A percentile compares a stretch with the other conserved stretches of the same genome.
These are phyloP conservation scores for Jaltomata sinuosa DNA, from an alignment of 257 asterid species.

Conservation along the genomic window DNA sequence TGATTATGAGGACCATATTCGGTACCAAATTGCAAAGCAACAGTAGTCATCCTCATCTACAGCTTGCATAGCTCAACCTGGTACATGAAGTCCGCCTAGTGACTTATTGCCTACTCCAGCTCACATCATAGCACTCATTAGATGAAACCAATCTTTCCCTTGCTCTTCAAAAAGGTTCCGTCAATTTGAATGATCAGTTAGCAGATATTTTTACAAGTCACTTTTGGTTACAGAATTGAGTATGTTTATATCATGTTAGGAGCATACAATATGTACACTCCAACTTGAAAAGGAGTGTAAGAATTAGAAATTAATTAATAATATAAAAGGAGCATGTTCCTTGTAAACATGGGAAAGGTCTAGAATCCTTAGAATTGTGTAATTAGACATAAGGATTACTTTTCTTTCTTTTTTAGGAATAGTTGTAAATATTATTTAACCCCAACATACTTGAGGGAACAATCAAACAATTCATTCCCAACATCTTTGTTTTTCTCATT, in stretches of 20 bases:
- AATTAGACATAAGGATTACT: background rate
- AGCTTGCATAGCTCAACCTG: background rate
- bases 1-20: background rate
- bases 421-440: background rate
- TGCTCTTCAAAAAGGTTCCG: too few species aligned
- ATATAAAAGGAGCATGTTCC: background rate
- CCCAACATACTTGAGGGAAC: background rate
- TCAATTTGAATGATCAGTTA: background rate
- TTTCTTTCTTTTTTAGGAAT: background rate
- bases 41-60: background rate
- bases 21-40: too few species aligned
- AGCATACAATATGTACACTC: background rate
- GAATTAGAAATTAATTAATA: background rate
- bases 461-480: background rate
- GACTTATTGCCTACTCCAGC: too few species aligned
- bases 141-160: too few species aligned
- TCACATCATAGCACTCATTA: too few species aligned
- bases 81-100: too few species aligned
- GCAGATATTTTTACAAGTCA: background rate
- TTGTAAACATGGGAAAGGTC: background rate
- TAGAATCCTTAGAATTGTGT: background rate
- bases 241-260: background rate
- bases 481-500: background rate
- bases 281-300: background rate
- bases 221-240: background rate